These are phyloP conservation scores for Colletotrichum trifolii DNA, from an alignment of 2,329 filamentous ascomycete species.

Conservation along the genomic window DNA sequence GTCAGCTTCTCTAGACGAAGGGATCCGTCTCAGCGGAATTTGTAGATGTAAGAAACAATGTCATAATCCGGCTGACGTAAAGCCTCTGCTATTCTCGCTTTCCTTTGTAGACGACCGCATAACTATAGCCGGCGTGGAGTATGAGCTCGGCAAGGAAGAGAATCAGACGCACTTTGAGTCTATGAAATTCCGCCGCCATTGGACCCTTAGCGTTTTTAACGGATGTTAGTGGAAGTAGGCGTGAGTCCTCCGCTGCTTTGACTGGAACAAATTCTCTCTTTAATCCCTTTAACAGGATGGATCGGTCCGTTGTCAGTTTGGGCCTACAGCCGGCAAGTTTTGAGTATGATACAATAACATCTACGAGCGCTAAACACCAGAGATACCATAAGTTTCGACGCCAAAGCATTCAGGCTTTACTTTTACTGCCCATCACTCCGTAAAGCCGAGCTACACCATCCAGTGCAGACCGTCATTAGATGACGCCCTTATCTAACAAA, in stretches of 20 bases:
- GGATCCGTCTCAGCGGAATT: no score
- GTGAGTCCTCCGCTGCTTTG: not conserved
- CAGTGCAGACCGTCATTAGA: slow-evolving; percentile 11
- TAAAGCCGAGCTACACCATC: not conserved
- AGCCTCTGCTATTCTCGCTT: no score
- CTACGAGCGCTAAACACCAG: slow-evolving; percentile 37
- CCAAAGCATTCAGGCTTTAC: slow-evolving; percentile 11
- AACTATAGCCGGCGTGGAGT: no score
- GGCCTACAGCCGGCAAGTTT: slow-evolving; percentile 31
- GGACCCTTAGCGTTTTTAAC: slow-evolving; percentile 22
- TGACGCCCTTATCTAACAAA: slow-evolving; percentile 64
- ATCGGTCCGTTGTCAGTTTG: slow-evolving; percentile 28
- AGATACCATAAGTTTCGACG: slow-evolving; percentile 20
- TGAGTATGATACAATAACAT: slow-evolving; percentile 37
- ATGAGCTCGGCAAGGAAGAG: no score
- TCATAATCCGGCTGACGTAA: no score
- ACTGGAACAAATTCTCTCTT: no score
- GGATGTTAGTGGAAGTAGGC: slow-evolving; percentile 15
- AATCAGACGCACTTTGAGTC: no score
- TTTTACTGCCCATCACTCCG: slow-evolving; percentile 16
- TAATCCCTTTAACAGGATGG: slow-evolving; percentile 9
- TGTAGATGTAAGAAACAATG: no score
- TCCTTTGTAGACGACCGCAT: no score
- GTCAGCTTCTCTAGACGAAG: no score
- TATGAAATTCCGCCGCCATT: slow-evolving; percentile 15